Conservation (phyloP, 2,329 filamentous ascomycete species). For the Rasamsonia emersonii region DNA sequence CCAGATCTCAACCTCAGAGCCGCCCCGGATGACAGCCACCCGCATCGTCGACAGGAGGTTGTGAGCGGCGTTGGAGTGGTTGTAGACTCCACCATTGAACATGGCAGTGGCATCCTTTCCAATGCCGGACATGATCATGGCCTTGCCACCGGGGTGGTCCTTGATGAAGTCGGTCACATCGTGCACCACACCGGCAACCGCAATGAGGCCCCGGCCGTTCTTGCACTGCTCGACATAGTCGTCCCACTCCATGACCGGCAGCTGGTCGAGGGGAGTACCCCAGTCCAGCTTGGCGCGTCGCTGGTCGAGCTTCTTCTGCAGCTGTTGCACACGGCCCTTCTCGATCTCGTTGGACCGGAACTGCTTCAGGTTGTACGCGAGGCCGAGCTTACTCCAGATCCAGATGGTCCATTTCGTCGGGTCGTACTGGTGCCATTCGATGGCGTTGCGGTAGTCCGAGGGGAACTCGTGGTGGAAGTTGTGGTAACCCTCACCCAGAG, state of each 20-base stretch:
- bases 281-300: slow-evolving; percentile 75
- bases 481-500: slow-evolving; percentile 83
- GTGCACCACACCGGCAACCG: slow-evolving; percentile 77
- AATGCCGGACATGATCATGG: slow-evolving; percentile 71
- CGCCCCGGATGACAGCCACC: slow-evolving; percentile 75
- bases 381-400: slow-evolving; percentile 72
- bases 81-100: slow-evolving; percentile 87
- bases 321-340: slow-evolving; percentile 79
- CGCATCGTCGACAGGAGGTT: slow-evolving; percentile 83
- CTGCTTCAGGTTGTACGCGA: slow-evolving; percentile 81
- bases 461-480: slow-evolving; percentile 96
- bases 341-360: slow-evolving; percentile 90
- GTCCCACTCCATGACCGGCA: slow-evolving; percentile 80
- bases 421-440: slow-evolving; percentile 86
- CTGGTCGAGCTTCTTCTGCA: slow-evolving; percentile 88
- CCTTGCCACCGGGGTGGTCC: slow-evolving; percentile 83
- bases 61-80: slow-evolving; percentile 83
- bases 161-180: slow-evolving; percentile 78
- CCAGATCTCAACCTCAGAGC: slow-evolving; percentile 88
- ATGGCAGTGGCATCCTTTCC: slow-evolving; percentile 84
- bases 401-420: slow-evolving; percentile 87
- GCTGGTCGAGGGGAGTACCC: slow-evolving; percentile 75
- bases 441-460: slow-evolving; percentile 85
- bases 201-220: slow-evolving; percentile 67
- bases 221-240: slow-evolving; percentile 71